These are phyloP conservation scores for Phyllosticta ampelicida DNA, from an alignment of 2,329 filamentous ascomycete species.

Conservation along the genomic window DNA sequence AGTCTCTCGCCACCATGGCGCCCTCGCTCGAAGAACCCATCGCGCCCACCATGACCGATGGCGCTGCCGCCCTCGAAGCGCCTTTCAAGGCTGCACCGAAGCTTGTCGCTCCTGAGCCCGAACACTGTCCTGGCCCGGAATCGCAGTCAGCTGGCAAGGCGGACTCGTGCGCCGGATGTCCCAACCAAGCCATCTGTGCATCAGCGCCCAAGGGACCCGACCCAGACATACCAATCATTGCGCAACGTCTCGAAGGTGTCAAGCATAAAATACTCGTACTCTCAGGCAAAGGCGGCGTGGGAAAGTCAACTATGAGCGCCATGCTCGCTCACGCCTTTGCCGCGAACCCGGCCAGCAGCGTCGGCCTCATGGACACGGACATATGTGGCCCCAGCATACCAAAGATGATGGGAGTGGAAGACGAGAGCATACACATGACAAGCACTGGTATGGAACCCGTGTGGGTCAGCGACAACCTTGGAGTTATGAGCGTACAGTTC, in stretches of 20 bases:
- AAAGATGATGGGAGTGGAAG: slow-evolving; percentile 97
- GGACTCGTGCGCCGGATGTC: slow-evolving; percentile 88
- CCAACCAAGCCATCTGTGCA: slow-evolving; percentile 91
- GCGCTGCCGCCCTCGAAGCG: slow-evolving; percentile 45
- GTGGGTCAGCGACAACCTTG: slow-evolving; percentile 88
- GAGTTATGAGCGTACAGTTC: slow-evolving; percentile 96
- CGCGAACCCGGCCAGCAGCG: slow-evolving; percentile 61
- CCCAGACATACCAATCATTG: slow-evolving; percentile 83
- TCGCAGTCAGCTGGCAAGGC: slow-evolving; percentile 54
- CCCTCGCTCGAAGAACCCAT: slow-evolving; percentile 64
- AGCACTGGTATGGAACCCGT: slow-evolving; percentile 87
- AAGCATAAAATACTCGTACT: slow-evolving; percentile 88
- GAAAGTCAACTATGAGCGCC: slow-evolving; percentile 87
- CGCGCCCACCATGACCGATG: slow-evolving; percentile 46
- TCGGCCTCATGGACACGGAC: slow-evolving; percentile 97
- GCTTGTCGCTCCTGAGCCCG: slow-evolving; percentile 87
- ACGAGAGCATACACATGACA: slow-evolving; percentile 86
- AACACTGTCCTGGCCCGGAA: slow-evolving; percentile 90
- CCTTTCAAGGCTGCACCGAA: slow-evolving; percentile 69
- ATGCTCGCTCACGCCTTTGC: slow-evolving; percentile 86
- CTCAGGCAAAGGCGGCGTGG: slow-evolving; percentile 91
- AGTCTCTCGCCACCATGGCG: slow-evolving; percentile 49
- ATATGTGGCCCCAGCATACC: slow-evolving; percentile 94
- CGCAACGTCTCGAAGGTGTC: slow-evolving; percentile 67
- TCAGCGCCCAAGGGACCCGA: slow-evolving; percentile 91